Base-by-base conservation (phyloP, 106 monocot genomes). In the Ottelia alismoides region DNA sequence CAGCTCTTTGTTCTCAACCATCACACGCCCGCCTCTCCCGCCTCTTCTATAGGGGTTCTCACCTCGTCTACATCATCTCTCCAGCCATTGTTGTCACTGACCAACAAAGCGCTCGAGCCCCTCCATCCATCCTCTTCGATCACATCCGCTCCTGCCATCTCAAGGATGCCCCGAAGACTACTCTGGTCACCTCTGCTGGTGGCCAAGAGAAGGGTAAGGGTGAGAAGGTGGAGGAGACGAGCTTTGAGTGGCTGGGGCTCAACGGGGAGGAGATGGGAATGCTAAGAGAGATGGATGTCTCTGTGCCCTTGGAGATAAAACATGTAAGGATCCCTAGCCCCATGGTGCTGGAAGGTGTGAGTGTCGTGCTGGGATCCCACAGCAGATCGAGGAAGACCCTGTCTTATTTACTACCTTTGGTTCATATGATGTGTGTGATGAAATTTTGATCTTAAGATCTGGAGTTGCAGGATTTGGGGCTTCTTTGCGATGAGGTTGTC, bases 341-440 rank as follows among this genome's bases (percentile, higher is more conserved):
- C n/a, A n/a, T n/a, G 0, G 84, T 94, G 51, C 67, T 94, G 52
- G 70, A 76, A 29, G 76, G 94, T 18, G 67, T 67, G 49, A 94
- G 74, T 35, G 80, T 94, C 5, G 94, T 84, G 20, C 40, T 94
- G 43, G 94, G 88, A 4, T 88, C 88, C 16, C 94, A 94, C 30
- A 94, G 88, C 7, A 88, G 94, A 3, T 94, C 94, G 0, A 88
- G 94, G 49, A 94, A 94, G 66, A 94, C 94, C 22, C 60, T 94
- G 20, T 81, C 94, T 30, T 94, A 94, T 45, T 32, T 94, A 78
- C 74, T 94, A 4, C 94, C 94, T 27, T 45, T 94, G 48, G 94
- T 88, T 74, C 94, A 94, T 84, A 88, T 94, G 5, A n/a, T n/a
- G n/a, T n/a, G n/a, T n/a, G n/a, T n/a, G n/a, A n/a, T n/a, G n/a